Evolutionary conservation across 2,329 filamentous ascomycete species (phyloP).

Genomic region (Zalaria obscura): DNA sequence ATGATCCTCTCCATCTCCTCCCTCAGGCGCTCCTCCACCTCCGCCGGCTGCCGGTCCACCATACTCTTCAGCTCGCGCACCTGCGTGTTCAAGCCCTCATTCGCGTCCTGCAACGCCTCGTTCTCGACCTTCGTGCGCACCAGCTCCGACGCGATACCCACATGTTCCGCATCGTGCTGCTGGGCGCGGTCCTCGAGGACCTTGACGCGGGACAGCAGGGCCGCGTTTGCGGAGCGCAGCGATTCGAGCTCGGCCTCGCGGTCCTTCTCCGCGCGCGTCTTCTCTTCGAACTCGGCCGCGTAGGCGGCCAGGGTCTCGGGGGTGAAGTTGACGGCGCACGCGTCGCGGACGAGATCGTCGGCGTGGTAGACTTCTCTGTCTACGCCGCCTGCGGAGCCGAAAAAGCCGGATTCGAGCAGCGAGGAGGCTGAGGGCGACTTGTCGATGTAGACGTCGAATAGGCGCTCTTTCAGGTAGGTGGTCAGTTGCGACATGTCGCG

Average conservation of each 20-base stretch:
- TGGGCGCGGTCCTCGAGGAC: conserved; percentile 78
- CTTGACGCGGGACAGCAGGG: conserved; percentile 62
- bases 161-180: conserved; percentile 78
- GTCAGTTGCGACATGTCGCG: conserved; percentile 85
- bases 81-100: conserved; percentile 74
- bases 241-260: conserved; percentile 68
- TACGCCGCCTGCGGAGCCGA: conserved; percentile 74
- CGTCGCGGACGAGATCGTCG: conserved; percentile 84
- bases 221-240: conserved; percentile 51
- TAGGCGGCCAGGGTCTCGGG: conserved; percentile 71
- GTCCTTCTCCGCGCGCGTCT: conserved; percentile 66
- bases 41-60: conserved; percentile 77
- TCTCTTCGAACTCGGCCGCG: conserved; percentile 82
- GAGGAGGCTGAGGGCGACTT: conserved; percentile 83
- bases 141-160: conserved; percentile 77
- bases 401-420: conserved; percentile 91
- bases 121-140: conserved; percentile 90
- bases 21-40: conserved; percentile 71
- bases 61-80: conserved; percentile 73
- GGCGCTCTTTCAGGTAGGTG: conserved; percentile 77
- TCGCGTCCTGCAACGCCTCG: conserved; percentile 74
- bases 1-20: conserved; percentile 83
- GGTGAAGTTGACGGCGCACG: conserved; percentile 74
- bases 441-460: conserved; percentile 97
- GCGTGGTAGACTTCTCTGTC: conserved; percentile 95